Percentiles rank a stretch among this genome's conserved stretches.
Evolutionary conservation across 176 grass and related monocot species (phyloP).

Genomic region (Oryza nivara): DNA sequence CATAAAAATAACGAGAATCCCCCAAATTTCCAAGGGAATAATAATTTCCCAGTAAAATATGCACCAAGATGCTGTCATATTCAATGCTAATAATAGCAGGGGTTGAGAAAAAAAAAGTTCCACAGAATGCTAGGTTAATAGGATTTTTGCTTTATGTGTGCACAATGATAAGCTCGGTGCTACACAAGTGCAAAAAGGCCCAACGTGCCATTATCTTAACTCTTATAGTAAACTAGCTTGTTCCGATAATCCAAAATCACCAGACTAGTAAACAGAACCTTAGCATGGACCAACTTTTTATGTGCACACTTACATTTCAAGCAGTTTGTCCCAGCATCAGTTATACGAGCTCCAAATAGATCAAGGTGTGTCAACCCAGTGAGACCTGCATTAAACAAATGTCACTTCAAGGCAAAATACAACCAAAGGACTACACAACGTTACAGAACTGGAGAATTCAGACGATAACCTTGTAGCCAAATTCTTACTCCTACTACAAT

Average conservation of each 20-base stretch:
- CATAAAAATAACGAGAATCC: not conserved
- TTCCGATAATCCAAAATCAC: not conserved
- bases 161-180: not conserved
- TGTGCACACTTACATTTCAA: constrained; percentile 65
- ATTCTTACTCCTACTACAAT: not conserved
- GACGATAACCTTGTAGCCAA: not conserved
- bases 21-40: not conserved
- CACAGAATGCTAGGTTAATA: not conserved
- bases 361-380: constrained; percentile 93
- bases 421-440: not conserved
- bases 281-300: constrained; percentile 4
- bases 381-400: constrained; percentile 63
- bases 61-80: not conserved
- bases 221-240: not conserved
- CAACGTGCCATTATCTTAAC: not conserved
- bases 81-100: not conserved
- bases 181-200: not conserved
- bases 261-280: not conserved
- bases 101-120: not conserved
- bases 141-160: not conserved
- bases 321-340: constrained; percentile 78
- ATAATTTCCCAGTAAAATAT: not conserved
- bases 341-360: constrained; percentile 91
- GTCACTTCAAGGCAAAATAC: not conserved
- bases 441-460: not conserved